A percentile compares a stretch with the other conserved stretches of the same genome.
phyloP scores from a whole-genome alignment of 139 green algal genomes.

The Tetraselmis chui region DNA sequence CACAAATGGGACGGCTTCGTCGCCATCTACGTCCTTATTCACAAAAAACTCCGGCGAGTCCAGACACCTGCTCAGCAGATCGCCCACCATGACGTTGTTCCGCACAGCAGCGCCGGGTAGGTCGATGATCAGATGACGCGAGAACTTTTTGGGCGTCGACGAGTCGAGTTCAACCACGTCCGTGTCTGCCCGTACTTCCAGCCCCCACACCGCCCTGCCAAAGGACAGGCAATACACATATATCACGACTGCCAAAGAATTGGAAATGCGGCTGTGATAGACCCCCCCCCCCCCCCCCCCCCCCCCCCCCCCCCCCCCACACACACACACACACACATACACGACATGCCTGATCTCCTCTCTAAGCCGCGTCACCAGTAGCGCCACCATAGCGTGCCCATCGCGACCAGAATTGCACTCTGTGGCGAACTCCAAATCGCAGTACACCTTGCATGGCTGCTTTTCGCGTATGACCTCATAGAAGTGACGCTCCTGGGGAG shows the following conservation, averaged over 20 bases:
- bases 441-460: conserved; percentile 81
- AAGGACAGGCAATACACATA: conserved; percentile 9
- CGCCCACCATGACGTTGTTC: conserved; percentile 43
- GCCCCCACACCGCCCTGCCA: conserved; percentile 26
- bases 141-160: conserved; percentile 65
- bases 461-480: conserved; percentile 57
- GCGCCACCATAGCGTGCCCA: conserved; percentile 49
- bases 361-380: conserved; percentile 38
- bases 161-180: conserved; percentile 67
- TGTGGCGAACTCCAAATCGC: conserved; percentile 72
- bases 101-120: conserved; percentile 49
- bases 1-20: conserved; percentile 29
- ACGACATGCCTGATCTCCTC: conserved; percentile 25
- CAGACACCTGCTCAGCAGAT: conserved; percentile 33
- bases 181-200: conserved; percentile 25
- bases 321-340: too few relatives aligned
- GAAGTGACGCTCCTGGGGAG: background rate
- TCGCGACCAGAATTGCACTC: conserved; percentile 45
- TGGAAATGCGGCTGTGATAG: background rate
- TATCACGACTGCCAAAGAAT: background rate
- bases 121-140: conserved; percentile 67
- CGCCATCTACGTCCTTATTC: conserved; percentile 3
- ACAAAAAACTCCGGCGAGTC: conserved; percentile 17
- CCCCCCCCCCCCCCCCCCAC: too few relatives aligned
- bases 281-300: too few relatives aligned